Conservation (phyloP, 2,329 filamentous ascomycete genomes). For the Ceratocystiopsis sp. region DNA sequence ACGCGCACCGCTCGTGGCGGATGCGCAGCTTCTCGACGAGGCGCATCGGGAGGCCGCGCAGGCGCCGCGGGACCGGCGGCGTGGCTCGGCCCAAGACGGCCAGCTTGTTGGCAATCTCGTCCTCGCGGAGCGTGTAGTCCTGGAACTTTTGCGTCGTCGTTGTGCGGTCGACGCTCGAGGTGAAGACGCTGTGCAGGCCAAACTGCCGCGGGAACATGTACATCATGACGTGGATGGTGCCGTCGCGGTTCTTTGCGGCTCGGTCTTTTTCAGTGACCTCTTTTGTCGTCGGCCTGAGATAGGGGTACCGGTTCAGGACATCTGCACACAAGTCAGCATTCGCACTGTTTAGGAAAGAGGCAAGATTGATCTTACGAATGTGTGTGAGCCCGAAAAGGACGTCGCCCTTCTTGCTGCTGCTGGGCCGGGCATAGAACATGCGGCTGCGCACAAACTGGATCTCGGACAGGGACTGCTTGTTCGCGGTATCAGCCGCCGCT, state of each 20-base stretch:
- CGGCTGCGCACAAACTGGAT: conserved; percentile 66
- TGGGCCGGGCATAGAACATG: conserved; percentile 70
- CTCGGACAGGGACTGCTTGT: conserved; percentile 25
- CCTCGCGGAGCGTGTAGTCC: conserved; percentile 73
- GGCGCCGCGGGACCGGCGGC: conserved; percentile 40
- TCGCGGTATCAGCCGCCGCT: not conserved
- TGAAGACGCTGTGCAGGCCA: conserved; percentile 82
- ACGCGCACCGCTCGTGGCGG: conserved; percentile 59
- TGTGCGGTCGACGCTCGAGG: conserved; percentile 42
- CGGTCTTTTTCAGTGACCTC: not conserved
- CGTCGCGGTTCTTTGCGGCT: conserved; percentile 21
- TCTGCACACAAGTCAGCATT: conserved; percentile 35
- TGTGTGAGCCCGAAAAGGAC: conserved; percentile 62
- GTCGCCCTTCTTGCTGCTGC: conserved; percentile 47
- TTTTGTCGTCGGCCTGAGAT: conserved; percentile 8
- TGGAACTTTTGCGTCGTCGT: conserved; percentile 60
- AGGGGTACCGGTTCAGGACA: conserved; percentile 55
- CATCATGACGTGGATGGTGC: conserved; percentile 62
- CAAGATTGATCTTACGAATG: conserved; percentile 47
- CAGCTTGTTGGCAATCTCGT: conserved; percentile 46
- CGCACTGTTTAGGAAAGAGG: too few species aligned
- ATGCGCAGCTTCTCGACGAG: conserved; percentile 54
- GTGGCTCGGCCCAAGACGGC: conserved; percentile 11
- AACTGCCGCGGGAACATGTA: conserved; percentile 92
- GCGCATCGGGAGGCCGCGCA: conserved; percentile 42